Conservation (phyloP, 2,329 filamentous ascomycete genomes). For the Aspergillaceae sp. region DNA sequence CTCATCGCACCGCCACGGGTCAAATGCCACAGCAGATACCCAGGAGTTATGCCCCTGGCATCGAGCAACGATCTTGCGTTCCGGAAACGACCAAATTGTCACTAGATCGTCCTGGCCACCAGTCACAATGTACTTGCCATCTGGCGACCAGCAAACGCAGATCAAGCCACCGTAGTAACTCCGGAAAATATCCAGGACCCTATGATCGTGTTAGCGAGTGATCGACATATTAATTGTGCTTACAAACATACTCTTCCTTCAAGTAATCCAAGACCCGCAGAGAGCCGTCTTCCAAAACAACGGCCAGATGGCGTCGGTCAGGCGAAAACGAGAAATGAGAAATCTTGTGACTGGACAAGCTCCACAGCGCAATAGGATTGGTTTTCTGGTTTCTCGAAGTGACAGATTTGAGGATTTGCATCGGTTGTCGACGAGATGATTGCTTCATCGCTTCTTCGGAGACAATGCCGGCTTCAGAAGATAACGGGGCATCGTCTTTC, state of each 20-base stretch:
- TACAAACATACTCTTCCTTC: conserved; percentile 63
- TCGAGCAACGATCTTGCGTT: conserved; percentile 75
- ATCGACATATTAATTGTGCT: not conserved
- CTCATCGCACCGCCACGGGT: conserved; percentile 94
- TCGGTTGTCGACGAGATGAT: conserved; percentile 24
- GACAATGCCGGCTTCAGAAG: conserved; percentile 49
- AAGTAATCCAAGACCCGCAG: conserved; percentile 87
- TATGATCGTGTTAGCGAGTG: conserved; percentile 27
- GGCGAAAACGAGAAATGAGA: conserved; percentile 91
- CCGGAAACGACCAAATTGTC: conserved; percentile 86
- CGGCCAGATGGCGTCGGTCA: conserved; percentile 74
- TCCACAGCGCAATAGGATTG: conserved; percentile 90
- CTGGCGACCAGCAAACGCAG: conserved; percentile 94
- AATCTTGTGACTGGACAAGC: conserved; percentile 79
- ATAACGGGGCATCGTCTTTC: conserved; percentile 77
- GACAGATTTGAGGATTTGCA: conserved; percentile 81
- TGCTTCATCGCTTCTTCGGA: conserved; percentile 18
- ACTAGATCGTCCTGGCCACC: conserved; percentile 94
- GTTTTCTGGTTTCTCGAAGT: conserved; percentile 87
- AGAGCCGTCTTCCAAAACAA: conserved; percentile 85
- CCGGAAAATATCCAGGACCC: conserved; percentile 75
- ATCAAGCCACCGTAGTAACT: conserved; percentile 90
- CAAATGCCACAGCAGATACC: conserved; percentile 89
- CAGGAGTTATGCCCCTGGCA: conserved; percentile 94
- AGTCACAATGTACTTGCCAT: conserved; percentile 90